phyloP scores from a whole-genome alignment of 257 asterid species.

The Solanum etuberosum region DNA sequence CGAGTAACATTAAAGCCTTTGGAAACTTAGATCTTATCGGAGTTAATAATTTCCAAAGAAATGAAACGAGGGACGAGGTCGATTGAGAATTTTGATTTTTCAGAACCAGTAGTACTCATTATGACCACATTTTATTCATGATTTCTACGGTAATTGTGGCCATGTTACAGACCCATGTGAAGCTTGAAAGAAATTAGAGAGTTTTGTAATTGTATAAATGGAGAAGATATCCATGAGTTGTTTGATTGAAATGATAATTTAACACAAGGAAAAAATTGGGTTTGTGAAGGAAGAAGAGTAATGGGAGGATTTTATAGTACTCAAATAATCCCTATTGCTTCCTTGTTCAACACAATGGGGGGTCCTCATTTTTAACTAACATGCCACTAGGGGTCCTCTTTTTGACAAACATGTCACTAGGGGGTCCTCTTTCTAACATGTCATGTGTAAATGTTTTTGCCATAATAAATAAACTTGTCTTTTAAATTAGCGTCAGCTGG shows the following conservation, averaged over 20 bases:
- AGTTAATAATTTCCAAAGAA: slow-evolving; percentile 63
- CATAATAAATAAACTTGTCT: no score
- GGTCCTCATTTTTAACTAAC: neutral
- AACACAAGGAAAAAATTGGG: neutral
- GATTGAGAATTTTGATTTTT: slow-evolving; percentile 73
- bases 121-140: slow-evolving; percentile 11
- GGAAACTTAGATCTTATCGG: slow-evolving; percentile 68
- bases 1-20: slow-evolving; percentile 46
- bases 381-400: neutral
- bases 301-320: neutral
- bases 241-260: neutral
- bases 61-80: slow-evolving; percentile 51
- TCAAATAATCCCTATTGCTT: neutral
- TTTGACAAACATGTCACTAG: neutral
- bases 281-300: neutral
- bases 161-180: neutral
- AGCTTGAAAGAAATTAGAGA: neutral
- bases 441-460: no score
- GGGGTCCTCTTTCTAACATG: neutral
- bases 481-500: no score
- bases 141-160: neutral
- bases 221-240: neutral
- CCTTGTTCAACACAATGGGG: neutral
- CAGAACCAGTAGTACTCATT: slow-evolving; percentile 71
- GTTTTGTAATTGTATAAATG: neutral